Evolutionary conservation across 805 yeast genomes (phyloP), one percentile per base, ranked within the genome.

Genomic region (Lipomyces starkeyi): DNA sequence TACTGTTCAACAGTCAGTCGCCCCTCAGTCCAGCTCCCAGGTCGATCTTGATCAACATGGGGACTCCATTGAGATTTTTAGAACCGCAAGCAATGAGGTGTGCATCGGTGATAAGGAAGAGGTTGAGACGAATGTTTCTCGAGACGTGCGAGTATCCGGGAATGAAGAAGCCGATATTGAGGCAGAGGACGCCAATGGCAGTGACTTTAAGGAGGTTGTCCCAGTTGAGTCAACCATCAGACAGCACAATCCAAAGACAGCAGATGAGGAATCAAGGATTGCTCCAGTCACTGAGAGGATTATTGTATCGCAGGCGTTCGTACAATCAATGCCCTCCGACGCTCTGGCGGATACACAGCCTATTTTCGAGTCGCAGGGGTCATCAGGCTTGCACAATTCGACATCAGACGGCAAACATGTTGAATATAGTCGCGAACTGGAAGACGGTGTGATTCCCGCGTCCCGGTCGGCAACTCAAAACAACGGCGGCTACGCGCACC

Each of bases 271-370:
- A 43, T 17, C 49, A 43, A 43, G 22, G 49, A 43, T 22, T 43
- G n/a, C 22, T 43, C 22, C 49, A 17, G 22, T 17, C 2, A 7
- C 11, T 43, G 49, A 43, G 49, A 43, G 20, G 4, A 17, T 17
- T 43, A 17, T 17, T n/a, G 49, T 17, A 43, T 17, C 49, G 20
- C 49, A 7, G 1, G 20, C 11, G 11, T 17, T 25, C 9, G 20
- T 43, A 17, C 20, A 17, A 3, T 43, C 49, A 14, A 35, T 29
- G 13, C 49, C 22, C 27, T 22, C 47, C 25, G 47, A 32, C 9
- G 40, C 37, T 32, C 25, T 29, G 22, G 59, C 59, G 8, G 59
- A 29, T n/a, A 57, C 49, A 32, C 59, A 53, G 27, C 57, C 59
- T 4, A 35, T 57, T 29, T 34, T 13, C 8, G 59, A 57, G 22